phyloP scores from a whole-genome alignment of 208 protist species.

The Kentomonas sorsogonicus region DNA sequence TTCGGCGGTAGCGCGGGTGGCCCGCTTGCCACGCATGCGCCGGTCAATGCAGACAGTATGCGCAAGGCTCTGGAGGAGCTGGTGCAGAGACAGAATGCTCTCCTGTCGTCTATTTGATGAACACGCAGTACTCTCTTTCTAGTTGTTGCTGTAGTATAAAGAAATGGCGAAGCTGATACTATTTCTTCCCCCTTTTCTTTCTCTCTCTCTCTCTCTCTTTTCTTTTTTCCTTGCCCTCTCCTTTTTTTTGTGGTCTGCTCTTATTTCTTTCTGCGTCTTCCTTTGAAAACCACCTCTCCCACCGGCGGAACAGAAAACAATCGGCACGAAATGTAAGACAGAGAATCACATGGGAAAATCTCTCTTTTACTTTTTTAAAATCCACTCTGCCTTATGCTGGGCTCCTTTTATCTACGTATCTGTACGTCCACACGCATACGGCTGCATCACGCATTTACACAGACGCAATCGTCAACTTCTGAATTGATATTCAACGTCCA shows the following conservation, averaged over 20 bases:
- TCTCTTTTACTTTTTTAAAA: no score
- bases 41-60: no score
- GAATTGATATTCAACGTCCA: background rate
- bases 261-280: background rate
- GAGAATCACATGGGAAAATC: background rate
- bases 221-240: conserved; percentile 7
- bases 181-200: conserved; percentile 1
- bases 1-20: no score
- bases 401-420: conserved; percentile 4
- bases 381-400: background rate
- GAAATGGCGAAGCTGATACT: no score
- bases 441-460: no score
- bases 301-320: background rate
- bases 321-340: background rate
- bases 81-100: no score
- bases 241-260: conserved; percentile 1
- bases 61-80: no score
- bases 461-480: background rate
- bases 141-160: no score
- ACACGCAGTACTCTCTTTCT: no score
- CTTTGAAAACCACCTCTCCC: background rate
- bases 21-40: no score
- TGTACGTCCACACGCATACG: no score
- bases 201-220: background rate
- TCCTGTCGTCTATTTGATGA: no score